phyloP scores from a whole-genome alignment of 2,329 filamentous ascomycete genomes.

The Acrodontium crateriforme region DNA sequence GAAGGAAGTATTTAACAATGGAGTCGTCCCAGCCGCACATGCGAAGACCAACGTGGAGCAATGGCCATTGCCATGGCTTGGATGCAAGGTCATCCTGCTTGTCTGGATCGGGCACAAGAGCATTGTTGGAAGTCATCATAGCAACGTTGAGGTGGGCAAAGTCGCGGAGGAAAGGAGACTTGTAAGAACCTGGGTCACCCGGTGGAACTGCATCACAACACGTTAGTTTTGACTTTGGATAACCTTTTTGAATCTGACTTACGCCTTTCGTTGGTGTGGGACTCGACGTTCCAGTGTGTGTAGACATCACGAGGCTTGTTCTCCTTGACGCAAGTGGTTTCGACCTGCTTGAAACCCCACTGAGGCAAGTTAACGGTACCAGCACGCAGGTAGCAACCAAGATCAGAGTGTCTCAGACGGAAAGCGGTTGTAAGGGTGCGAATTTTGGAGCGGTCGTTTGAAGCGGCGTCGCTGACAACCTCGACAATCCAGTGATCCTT shows the following conservation, averaged over 20 bases:
- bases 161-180: conserved; percentile 92
- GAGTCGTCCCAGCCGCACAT: conserved; percentile 98
- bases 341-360: conserved; percentile 99
- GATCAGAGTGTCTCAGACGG: conserved; percentile 64
- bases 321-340: conserved; percentile 85
- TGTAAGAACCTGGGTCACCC: conserved; percentile 81
- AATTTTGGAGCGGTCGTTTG: conserved; percentile 68
- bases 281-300: conserved; percentile 98
- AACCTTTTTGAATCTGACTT: conserved; percentile 31
- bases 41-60: conserved; percentile 84
- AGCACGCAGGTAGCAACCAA: conserved; percentile 88
- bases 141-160: conserved; percentile 97
- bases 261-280: conserved; percentile 87
- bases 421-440: conserved; percentile 89
- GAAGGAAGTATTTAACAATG: conserved; percentile 94
- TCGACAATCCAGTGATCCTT: conserved; percentile 97
- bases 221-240: too few species aligned
- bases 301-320: conserved; percentile 88
- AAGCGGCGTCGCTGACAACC: conserved; percentile 79
- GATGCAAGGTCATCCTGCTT: conserved; percentile 98
- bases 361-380: conserved; percentile 94
- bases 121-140: conserved; percentile 99
- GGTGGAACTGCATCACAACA: conserved; percentile 53
- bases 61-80: conserved; percentile 96
- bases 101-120: conserved; percentile 89